phyloP scores from a whole-genome alignment of 73 alveolate genomes.

The Tetrahymena thermophila region DNA sequence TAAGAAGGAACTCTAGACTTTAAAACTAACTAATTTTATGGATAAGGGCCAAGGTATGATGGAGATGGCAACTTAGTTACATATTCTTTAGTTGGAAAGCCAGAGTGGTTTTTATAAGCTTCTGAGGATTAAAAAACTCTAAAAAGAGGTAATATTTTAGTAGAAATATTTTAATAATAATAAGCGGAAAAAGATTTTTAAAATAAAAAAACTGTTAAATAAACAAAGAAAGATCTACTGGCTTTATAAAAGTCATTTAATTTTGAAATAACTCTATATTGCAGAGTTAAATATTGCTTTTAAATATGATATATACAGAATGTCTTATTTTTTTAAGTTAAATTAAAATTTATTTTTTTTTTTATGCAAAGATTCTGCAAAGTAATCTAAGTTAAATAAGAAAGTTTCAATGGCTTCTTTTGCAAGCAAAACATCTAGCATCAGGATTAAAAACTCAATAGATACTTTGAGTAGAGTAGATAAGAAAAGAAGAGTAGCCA shows the following conservation, averaged over 20 bases:
- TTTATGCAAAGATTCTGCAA: neutral
- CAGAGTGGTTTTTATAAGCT: neutral
- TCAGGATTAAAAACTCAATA: neutral
- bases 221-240: neutral
- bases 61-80: neutral
- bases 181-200: neutral
- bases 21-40: neutral
- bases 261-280: no score
- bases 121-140: neutral
- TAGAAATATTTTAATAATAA: neutral
- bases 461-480: neutral
- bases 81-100: neutral
- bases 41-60: neutral
- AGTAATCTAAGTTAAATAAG: neutral
- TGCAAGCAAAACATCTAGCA: neutral
- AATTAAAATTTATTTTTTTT: no score
- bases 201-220: neutral
- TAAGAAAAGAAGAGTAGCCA: neutral
- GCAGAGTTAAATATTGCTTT: no score
- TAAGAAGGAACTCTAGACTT: neutral
- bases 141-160: neutral
- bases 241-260: no score
- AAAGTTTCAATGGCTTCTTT: neutral
- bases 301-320: no score
- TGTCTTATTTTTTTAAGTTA: no score